Conservation (phyloP, 495 filamentous ascomycete species). For the Penicillium arizonense region DNA sequence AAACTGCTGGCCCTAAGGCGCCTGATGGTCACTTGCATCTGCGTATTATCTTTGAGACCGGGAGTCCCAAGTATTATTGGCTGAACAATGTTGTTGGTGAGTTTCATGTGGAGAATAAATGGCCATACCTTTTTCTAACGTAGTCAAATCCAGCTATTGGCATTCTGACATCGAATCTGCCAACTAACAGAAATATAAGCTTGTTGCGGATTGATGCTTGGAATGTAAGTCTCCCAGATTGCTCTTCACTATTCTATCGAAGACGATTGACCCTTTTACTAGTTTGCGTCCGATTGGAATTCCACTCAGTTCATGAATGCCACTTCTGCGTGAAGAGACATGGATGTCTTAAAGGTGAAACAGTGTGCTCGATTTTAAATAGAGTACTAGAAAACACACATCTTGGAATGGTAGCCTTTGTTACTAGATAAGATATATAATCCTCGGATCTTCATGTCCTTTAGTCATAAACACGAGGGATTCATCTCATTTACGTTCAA, state of each 20-base stretch:
- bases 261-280: neutral
- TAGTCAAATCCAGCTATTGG: slow-evolving; percentile 23
- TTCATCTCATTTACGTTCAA: neutral
- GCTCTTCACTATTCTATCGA: neutral
- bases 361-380: too few relatives aligned
- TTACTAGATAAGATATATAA: too few relatives aligned
- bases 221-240: slow-evolving; percentile 21
- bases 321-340: neutral
- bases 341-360: too few relatives aligned
- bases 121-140: neutral
- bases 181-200: slow-evolving; percentile 3
- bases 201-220: slow-evolving; percentile 31
- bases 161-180: slow-evolving; percentile 15
- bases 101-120: neutral
- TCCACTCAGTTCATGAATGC: neutral
- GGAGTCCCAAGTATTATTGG: slow-evolving; percentile 32
- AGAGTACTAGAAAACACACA: too few relatives aligned
- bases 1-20: slow-evolving; percentile 22
- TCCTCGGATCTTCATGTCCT: too few relatives aligned
- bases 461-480: too few relatives aligned
- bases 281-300: slow-evolving; percentile 1
- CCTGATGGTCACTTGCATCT: slow-evolving; percentile 27
- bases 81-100: slow-evolving; percentile 34
- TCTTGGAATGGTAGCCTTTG: too few relatives aligned
- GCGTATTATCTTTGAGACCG: slow-evolving; percentile 27